These are phyloP conservation scores for Solanum rostratum DNA, from an alignment of 257 asterid species.

Conservation along the genomic window DNA sequence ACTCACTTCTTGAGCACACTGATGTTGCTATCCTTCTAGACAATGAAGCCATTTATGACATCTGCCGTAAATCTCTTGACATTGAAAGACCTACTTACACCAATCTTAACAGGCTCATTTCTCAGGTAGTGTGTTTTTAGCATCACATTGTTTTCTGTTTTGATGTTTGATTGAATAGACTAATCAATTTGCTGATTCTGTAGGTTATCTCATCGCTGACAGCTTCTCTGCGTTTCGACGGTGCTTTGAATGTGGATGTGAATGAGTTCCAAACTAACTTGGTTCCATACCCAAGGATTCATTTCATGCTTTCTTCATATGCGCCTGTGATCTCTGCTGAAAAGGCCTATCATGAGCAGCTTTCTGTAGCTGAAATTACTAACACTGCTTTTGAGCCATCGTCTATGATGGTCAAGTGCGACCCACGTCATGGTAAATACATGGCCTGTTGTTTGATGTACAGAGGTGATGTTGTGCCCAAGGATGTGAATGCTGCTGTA, in stretches of 20 bases:
- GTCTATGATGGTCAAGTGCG: slow-evolving; percentile 95
- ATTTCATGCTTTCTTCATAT: slow-evolving; percentile 91
- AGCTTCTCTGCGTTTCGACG: slow-evolving; percentile 85
- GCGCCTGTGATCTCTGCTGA: slow-evolving; percentile 95
- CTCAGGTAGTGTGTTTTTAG: slow-evolving; percentile 42
- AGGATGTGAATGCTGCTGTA: slow-evolving; percentile 93
- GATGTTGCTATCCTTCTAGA: slow-evolving; percentile 93
- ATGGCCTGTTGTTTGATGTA: slow-evolving; percentile 98
- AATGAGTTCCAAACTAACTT: slow-evolving; percentile 93
- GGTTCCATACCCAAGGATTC: slow-evolving; percentile 95
- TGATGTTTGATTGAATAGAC: neutral
- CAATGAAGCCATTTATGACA: slow-evolving; percentile 85
- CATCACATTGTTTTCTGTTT: neutral
- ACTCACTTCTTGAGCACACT: slow-evolving; percentile 88
- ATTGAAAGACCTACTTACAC: slow-evolving; percentile 95
- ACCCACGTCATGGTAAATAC: slow-evolving; percentile 92
- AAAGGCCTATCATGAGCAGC: slow-evolving; percentile 92
- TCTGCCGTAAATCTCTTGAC: slow-evolving; percentile 89
- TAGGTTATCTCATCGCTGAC: slow-evolving; percentile 87
- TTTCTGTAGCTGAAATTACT: slow-evolving; percentile 87
- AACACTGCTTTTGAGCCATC: slow-evolving; percentile 97
- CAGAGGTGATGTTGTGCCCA: slow-evolving; percentile 93
- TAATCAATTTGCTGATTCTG: neutral
- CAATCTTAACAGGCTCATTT: slow-evolving; percentile 80
- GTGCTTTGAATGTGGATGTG: slow-evolving; percentile 88